phyloP scores from a whole-genome alignment of 306 rosid genomes.

The Geum urbanum region DNA sequence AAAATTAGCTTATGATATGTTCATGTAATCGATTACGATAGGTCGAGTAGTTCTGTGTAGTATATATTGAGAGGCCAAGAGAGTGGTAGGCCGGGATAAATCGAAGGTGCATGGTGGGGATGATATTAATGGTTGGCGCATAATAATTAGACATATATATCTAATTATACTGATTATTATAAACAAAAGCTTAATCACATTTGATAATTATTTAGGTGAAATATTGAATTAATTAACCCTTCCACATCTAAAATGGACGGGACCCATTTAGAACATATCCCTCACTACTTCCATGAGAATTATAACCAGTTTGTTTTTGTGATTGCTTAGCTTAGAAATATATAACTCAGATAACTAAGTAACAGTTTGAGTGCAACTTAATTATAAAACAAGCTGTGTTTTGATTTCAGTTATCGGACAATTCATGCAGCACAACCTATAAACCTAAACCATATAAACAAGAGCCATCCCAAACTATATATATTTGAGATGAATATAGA shows the following conservation, averaged over 20 bases:
- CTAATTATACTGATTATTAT: background rate
- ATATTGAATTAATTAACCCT: background rate
- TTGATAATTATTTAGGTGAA: background rate
- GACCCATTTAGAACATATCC: conserved; percentile 9
- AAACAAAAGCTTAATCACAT: conserved; percentile 8
- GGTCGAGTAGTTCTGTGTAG: background rate
- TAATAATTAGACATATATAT: conserved; percentile 34
- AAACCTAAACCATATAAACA: no score
- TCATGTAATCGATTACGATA: background rate
- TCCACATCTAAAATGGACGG: background rate
- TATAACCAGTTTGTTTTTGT: no score
- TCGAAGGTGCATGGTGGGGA: conserved; percentile 28
- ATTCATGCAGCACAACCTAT: no score
- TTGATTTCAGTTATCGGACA: no score
- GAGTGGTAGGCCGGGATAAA: conserved; percentile 26
- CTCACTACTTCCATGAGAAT: background rate
- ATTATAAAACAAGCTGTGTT: no score
- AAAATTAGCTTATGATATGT: background rate
- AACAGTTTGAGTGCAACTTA: no score
- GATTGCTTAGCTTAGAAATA: no score
- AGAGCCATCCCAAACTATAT: no score
- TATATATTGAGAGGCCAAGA: conserved; percentile 18
- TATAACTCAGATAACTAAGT: no score
- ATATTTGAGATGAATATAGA: no score
- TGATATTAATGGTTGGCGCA: conserved; percentile 41